Conservation (phyloP, 495 filamentous ascomycete species). For the Neurospora sublineolata region DNA sequence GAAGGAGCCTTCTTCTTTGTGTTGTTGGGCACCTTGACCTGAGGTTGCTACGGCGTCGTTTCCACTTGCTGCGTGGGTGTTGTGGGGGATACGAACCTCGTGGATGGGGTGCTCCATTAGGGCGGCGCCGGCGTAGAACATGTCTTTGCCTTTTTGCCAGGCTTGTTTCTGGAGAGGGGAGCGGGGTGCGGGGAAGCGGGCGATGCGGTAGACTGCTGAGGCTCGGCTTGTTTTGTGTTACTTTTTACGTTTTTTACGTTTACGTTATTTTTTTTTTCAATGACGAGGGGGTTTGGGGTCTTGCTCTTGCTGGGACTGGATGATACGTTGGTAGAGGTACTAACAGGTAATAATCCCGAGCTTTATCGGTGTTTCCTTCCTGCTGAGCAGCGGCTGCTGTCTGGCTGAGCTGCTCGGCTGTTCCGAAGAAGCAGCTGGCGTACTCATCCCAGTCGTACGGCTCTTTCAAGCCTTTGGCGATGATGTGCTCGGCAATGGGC, state of each 20-base stretch:
- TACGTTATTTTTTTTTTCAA: not conserved
- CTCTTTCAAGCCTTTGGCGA: conserved; percentile 24
- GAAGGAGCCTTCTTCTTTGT: conserved; percentile 3
- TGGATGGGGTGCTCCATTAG: conserved; percentile 40
- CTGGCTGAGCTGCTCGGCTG: conserved; percentile 40
- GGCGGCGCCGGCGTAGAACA: conserved; percentile 15
- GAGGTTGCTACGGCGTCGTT: conserved; percentile 23
- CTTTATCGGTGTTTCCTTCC: conserved; percentile 30
- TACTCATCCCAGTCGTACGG: conserved; percentile 48
- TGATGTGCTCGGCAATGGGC: conserved; percentile 48
- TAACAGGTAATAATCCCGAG: conserved; percentile 45
- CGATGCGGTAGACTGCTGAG: conserved; percentile 58
- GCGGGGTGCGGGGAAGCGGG: conserved; percentile 44
- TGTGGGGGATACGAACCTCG: conserved; percentile 49
- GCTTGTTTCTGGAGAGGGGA: conserved; percentile 40
- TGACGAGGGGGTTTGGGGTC: not conserved
- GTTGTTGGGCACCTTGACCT: conserved; percentile 20
- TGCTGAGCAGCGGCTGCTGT: conserved; percentile 37
- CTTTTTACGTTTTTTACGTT: not conserved
- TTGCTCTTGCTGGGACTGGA: too few species aligned
- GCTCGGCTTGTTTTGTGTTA: conserved; percentile 27
- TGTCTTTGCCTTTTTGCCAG: conserved; percentile 49
- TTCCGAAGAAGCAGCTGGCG: conserved; percentile 48
- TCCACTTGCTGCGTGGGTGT: conserved; percentile 29
- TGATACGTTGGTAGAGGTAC: not conserved